A percentile compares a stretch with the other conserved stretches of the same genome.
phyloP scores from a whole-genome alignment of 2,329 filamentous ascomycete species.

The Bimuria novae-zelandiae region DNA sequence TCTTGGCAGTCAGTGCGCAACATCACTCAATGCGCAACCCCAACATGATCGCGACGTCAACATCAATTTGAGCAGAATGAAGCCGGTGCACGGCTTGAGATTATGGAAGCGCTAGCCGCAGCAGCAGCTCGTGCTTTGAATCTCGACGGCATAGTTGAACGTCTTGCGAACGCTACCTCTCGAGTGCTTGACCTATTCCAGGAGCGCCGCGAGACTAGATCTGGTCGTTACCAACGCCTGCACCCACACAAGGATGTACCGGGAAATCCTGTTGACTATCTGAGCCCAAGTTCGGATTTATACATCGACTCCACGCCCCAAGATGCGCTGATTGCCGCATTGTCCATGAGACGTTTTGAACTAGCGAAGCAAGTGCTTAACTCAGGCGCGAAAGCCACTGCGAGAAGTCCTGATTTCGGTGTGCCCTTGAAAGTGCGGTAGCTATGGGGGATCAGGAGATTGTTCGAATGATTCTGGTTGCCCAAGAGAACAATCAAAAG shows the following conservation, averaged over 20 bases:
- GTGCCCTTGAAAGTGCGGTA: constrained; percentile 1
- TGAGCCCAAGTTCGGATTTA: not conserved
- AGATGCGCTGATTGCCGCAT: constrained; percentile 1
- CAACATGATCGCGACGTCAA: too few relatives aligned
- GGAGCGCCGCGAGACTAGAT: not conserved
- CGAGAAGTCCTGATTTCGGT: not conserved
- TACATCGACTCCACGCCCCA: not conserved
- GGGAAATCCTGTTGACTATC: not conserved
- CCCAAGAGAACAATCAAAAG: not conserved
- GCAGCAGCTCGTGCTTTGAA: not conserved
- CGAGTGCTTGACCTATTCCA: not conserved
- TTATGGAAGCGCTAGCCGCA: not conserved
- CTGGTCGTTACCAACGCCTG: not conserved
- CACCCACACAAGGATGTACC: not conserved
- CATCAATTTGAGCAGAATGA: not conserved
- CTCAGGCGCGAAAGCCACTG: not conserved
- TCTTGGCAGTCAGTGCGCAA: too few relatives aligned
- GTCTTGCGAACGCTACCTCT: not conserved
- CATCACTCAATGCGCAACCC: too few relatives aligned
- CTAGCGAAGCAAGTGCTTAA: not conserved
- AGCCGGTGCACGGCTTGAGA: not conserved
- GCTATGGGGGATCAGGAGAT: constrained; percentile 1
- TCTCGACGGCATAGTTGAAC: not conserved
- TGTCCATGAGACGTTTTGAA: not conserved
- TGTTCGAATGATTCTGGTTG: not conserved